Conservation (phyloP, 257 asterid genomes). For the Solanum pinnatisectum region DNA sequence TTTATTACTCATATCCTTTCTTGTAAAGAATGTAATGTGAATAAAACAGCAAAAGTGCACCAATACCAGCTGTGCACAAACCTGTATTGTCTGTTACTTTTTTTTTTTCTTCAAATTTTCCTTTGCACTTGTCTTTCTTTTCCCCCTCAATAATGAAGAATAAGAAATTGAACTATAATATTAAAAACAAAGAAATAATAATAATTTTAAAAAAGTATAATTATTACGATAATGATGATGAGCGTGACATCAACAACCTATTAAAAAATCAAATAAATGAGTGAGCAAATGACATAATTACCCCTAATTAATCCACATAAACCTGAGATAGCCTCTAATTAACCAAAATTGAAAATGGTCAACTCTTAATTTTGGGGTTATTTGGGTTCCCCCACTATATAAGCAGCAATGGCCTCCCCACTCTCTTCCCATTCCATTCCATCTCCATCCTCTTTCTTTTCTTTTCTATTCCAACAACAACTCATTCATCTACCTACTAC, state of each 20-base stretch:
- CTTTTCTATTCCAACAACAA: background rate
- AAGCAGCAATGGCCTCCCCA: slow-evolving; percentile 4
- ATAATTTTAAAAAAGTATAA: background rate
- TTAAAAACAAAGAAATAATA: background rate
- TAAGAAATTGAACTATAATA: background rate
- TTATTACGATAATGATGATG: slow-evolving; percentile 20
- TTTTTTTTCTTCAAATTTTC: background rate
- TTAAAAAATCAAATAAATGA: background rate
- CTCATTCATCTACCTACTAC: slow-evolving; percentile 13
- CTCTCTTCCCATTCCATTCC: background rate
- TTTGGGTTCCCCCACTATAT: slow-evolving; percentile 7
- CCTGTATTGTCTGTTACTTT: background rate
- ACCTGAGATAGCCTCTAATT: background rate
- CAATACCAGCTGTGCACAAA: background rate
- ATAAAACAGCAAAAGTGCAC: background rate
- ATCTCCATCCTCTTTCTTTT: background rate
- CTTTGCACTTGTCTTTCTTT: background rate
- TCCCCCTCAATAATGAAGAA: background rate
- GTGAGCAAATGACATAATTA: background rate
- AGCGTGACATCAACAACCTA: slow-evolving; percentile 31
- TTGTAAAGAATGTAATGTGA: background rate
- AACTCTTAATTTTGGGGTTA: slow-evolving; percentile 4
- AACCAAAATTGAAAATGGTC: slow-evolving; percentile 7
- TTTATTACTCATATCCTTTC: background rate
- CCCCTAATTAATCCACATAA: background rate